phyloP scores from a whole-genome alignment of 495 filamentous ascomycete species.

The Penicillium riverlandense region DNA sequence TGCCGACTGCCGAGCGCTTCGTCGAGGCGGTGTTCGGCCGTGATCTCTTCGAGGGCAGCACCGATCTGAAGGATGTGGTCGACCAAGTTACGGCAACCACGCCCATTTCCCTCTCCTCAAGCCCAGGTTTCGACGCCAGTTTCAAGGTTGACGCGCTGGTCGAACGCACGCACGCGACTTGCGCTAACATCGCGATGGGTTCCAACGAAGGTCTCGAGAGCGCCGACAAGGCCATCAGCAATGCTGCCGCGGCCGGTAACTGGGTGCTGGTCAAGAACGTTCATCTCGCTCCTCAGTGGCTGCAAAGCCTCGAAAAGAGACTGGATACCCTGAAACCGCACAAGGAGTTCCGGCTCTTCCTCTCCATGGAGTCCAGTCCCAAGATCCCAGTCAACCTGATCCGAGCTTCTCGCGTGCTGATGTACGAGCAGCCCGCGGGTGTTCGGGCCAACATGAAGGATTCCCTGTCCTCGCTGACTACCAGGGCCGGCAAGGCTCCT shows the following conservation, averaged over 20 bases:
- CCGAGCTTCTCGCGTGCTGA: conserved; percentile 85
- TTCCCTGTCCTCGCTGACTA: conserved; percentile 74
- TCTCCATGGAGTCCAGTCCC: conserved; percentile 94
- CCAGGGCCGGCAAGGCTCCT: conserved; percentile 70
- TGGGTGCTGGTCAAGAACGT: conserved; percentile 99
- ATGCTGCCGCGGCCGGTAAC: conserved; percentile 82
- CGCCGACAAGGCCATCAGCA: conserved; percentile 91
- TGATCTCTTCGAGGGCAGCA: conserved; percentile 68
- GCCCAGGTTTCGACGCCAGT: conserved; percentile 93
- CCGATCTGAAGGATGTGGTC: conserved; percentile 80
- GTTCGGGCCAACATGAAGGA: conserved; percentile 99
- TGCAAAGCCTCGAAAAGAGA: conserved; percentile 94
- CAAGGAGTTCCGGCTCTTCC: conserved; percentile 87
- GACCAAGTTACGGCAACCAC: conserved; percentile 75
- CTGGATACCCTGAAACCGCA: conserved; percentile 93
- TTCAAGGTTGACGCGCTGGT: conserved; percentile 98
- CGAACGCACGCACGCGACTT: conserved; percentile 69
- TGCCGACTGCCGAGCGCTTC: conserved; percentile 85
- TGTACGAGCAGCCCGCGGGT: conserved; percentile 97
- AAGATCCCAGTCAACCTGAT: conserved; percentile 97
- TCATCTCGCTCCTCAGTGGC: conserved; percentile 89
- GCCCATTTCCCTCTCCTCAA: conserved; percentile 87
- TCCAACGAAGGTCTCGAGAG: conserved; percentile 88
- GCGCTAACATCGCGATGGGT: conserved; percentile 98
- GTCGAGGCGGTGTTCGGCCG: conserved; percentile 85